These are phyloP conservation scores for Microcera coccophila DNA, from an alignment of 2,329 filamentous ascomycete genomes.

Conservation along the genomic window DNA sequence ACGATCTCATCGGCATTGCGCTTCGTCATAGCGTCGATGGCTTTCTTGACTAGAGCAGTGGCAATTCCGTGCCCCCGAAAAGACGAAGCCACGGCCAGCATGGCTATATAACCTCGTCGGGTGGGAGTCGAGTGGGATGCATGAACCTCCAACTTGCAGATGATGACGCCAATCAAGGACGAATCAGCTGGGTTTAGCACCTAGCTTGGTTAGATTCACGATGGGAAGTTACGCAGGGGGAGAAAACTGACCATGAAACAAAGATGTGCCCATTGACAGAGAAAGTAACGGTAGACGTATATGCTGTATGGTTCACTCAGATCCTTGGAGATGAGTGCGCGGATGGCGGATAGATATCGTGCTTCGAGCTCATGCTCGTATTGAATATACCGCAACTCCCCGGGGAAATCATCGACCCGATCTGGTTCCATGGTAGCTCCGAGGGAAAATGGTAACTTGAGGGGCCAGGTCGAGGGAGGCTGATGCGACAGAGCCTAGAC, in stretches of 20 bases:
- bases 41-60: slow-evolving; percentile 80
- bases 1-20: slow-evolving; percentile 89
- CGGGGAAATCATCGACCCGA: slow-evolving; percentile 35
- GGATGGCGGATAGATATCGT: slow-evolving; percentile 76
- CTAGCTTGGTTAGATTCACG: slow-evolving; percentile 34
- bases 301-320: slow-evolving; percentile 98
- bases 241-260: slow-evolving; percentile 75
- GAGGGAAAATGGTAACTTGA: too few species aligned
- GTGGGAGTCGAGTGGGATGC: slow-evolving; percentile 70
- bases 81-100: slow-evolving; percentile 84
- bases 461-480: too few species aligned
- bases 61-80: slow-evolving; percentile 84
- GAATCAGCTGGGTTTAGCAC: slow-evolving; percentile 56
- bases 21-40: slow-evolving; percentile 85
- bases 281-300: slow-evolving; percentile 97
- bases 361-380: slow-evolving; percentile 59
- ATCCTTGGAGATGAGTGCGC: slow-evolving; percentile 90
- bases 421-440: slow-evolving; percentile 37
- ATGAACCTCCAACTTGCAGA: slow-evolving; percentile 92
- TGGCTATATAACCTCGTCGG: slow-evolving; percentile 91
- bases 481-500: too few species aligned
- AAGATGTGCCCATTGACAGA: slow-evolving; percentile 97
- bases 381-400: slow-evolving; percentile 56
- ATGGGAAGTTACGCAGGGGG: background rate
- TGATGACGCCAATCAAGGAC: slow-evolving; percentile 79